Evolutionary conservation across 768 basidiomycete species (phyloP), one percentile per base, ranked within the genome.

Genomic region (Mycena rebaudengoi): DNA sequence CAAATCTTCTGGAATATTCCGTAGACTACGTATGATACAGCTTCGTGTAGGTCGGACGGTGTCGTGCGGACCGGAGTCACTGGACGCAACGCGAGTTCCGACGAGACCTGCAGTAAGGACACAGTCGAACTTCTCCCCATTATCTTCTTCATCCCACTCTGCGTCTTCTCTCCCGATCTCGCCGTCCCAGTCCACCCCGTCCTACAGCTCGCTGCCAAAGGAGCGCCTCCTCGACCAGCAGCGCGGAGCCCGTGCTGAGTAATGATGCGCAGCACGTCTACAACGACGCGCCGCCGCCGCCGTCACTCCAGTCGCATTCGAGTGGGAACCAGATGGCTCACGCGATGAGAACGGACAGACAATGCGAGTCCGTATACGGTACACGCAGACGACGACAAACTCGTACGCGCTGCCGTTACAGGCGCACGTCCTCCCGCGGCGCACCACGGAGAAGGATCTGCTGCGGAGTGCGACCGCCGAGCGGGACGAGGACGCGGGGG

Each of bases 131-230:
- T n/a, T n/a, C n/a, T n/a, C n/a, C n/a, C n/a, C n/a, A n/a, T n/a
- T n/a, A n/a, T n/a, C n/a, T n/a, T n/a, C n/a, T n/a, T n/a, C n/a
- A n/a, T n/a, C n/a, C n/a, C n/a, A n/a, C n/a, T n/a, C n/a, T n/a
- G n/a, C n/a, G n/a, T n/a, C n/a, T n/a, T n/a, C n/a, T n/a, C n/a
- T n/a, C n/a, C n/a, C n/a, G n/a, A n/a, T n/a, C n/a, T n/a, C n/a
- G n/a, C n/a, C n/a, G n/a, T n/a, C n/a, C n/a, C n/a, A n/a, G n/a
- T n/a, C n/a, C n/a, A n/a, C n/a, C n/a, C n/a, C n/a, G n/a, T n/a
- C n/a, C n/a, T n/a, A n/a, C n/a, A n/a, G 56, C 82, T 95, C 2
- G 88, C 88, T 0, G 62, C 77, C 26, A 92, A 92, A n/a, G 72
- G 92, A 95, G 71, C 82, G 77, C 20, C 89, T 89, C 60, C 82